Evolutionary conservation across 345 rosid species (phyloP).

Genomic region (Passiflora organensis): DNA sequence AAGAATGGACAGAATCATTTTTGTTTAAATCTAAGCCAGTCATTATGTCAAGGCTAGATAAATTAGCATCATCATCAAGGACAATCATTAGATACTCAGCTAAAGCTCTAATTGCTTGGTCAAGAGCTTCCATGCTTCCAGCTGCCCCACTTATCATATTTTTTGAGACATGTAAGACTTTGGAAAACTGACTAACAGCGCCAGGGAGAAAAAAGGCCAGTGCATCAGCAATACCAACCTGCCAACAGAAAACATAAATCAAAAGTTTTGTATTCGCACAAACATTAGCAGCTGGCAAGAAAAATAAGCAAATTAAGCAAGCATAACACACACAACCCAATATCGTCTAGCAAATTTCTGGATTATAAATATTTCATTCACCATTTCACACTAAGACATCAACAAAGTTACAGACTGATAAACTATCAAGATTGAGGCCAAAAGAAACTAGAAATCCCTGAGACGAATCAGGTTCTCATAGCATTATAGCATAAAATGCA

Average conservation of each 20-base stretch:
- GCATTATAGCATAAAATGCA: conserved; percentile 1
- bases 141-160: conserved; percentile 89
- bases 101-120: conserved; percentile 79
- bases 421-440: background rate
- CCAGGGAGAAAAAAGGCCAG: conserved; percentile 96
- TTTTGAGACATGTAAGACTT: conserved; percentile 70
- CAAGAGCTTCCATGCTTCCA: conserved; percentile 72
- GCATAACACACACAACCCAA: too few relatives aligned
- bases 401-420: too few relatives aligned
- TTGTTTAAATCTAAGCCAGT: conserved; percentile 26
- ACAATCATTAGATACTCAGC: conserved; percentile 92
- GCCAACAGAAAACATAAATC: conserved; percentile 23
- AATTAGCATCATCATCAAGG: conserved; percentile 65
- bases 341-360: too few relatives aligned
- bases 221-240: conserved; percentile 87
- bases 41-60: conserved; percentile 27
- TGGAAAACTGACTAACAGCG: conserved; percentile 77
- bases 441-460: background rate
- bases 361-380: too few relatives aligned
- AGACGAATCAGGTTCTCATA: background rate
- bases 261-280: too few relatives aligned
- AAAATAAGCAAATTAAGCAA: too few relatives aligned
- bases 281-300: too few relatives aligned
- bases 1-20: conserved; percentile 39
- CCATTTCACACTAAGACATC: too few relatives aligned